Base-by-base conservation (phyloP, 140 eudicot genomes). In the Senecio squalidus region DNA sequence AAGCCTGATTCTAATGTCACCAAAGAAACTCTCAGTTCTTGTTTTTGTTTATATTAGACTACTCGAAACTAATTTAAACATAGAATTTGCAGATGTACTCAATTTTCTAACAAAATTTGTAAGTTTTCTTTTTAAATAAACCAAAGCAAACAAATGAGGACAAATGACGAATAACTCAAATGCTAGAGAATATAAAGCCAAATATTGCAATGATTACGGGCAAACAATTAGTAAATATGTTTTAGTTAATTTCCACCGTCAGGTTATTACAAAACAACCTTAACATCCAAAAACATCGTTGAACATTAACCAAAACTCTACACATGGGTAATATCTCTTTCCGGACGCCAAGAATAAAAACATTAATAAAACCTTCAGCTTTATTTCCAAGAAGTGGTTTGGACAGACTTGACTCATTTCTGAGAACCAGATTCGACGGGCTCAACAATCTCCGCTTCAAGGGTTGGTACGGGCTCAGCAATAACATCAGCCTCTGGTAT, bases 361-460 rank as follows among this genome's bases (percentile, higher is more conserved):
- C 28, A 34, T 6, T 15, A 45, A 29, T 23, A 13, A 29, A 34
- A 40, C 24, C 49, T 38, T n/a, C 2, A 58, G 6, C 26, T 18
- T 55, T 66, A 55, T 55, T 66, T 39, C 45, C 1, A 6, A 34
- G 17, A 18, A 49, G 23, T 1, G 58, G 45, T 62, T 21, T 48
- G 10, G 18, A 45, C 22, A 0, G 38, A 29, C 27, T 45, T 9
- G 17, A 46, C 26, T 88, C 73, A 88, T 53, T 84, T 84, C 64
- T 79, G 88, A 46, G 83, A 74, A 59, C 85, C 78, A 18, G 76
- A 51, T 78, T 87, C 85, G 26, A 66, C 70, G 1, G 89, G 83
- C 69, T 76, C 86, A 26, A 86, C 83, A 5, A 82, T 73, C 68
- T 85, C 95, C 25, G 80, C 96, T 62, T 84, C 94, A 2, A 71